Conservation (phyloP, 2,329 filamentous ascomycete species). For the Endothia cerciana region DNA sequence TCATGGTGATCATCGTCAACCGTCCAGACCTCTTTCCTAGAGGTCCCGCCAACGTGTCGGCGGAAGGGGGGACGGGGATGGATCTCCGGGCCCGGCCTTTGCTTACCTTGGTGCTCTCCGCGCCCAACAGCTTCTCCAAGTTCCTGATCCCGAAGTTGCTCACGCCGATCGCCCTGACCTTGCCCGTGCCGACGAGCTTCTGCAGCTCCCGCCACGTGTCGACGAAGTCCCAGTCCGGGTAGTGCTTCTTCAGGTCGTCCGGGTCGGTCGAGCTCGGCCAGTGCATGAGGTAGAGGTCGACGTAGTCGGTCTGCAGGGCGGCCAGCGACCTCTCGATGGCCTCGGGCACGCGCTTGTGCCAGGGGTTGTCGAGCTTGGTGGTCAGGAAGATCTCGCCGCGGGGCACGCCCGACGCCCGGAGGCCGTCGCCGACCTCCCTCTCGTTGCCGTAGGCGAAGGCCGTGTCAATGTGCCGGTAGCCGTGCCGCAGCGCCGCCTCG, state of each 20-base stretch:
- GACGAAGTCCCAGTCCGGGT: constrained; percentile 79
- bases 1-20: too few species aligned
- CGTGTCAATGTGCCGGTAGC: constrained; percentile 79
- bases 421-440: constrained; percentile 67
- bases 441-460: constrained; percentile 81
- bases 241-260: constrained; percentile 66
- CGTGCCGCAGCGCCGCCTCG: constrained; percentile 66
- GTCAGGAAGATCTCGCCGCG: constrained; percentile 72
- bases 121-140: constrained; percentile 74
- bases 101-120: constrained; percentile 64
- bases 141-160: constrained; percentile 86
- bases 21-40: too few species aligned
- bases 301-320: constrained; percentile 65
- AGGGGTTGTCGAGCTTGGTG: constrained; percentile 74
- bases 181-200: constrained; percentile 69
- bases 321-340: constrained; percentile 63
- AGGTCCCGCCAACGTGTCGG: too few species aligned
- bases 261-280: constrained; percentile 71
- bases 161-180: constrained; percentile 80
- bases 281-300: constrained; percentile 74
- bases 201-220: constrained; percentile 78
- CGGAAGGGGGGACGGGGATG: not conserved
- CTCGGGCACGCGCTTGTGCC: constrained; percentile 70
- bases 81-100: not conserved
- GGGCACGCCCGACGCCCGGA: constrained; percentile 66